A percentile compares a stretch with the other conserved stretches of the same genome.
Evolutionary conservation across 1,139 yeast species (phyloP).

Genomic region (Geotrichum carabidarum): DNA sequence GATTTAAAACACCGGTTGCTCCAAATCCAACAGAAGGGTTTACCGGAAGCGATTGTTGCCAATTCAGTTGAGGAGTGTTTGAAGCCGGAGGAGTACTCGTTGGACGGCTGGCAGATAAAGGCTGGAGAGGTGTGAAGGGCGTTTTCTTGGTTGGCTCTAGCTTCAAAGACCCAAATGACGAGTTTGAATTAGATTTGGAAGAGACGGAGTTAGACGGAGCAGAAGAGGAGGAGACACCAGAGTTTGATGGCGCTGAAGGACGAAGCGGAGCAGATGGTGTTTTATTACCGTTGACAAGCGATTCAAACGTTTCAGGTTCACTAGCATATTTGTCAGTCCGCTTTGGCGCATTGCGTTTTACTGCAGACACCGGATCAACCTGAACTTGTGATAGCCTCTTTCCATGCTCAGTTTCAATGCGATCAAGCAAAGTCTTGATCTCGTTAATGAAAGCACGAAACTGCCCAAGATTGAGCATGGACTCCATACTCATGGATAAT

Average conservation of each 20-base stretch:
- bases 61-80: not conserved
- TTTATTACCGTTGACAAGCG: slow-evolving; percentile 17
- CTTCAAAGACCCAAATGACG: slow-evolving; percentile 29
- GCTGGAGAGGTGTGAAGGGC: not conserved
- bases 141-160: slow-evolving; percentile 13
- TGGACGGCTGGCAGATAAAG: not conserved
- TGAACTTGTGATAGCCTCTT: slow-evolving; percentile 24
- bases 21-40: not conserved
- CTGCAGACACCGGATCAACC: not conserved
- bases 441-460: slow-evolving; percentile 40
- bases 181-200: slow-evolving; percentile 31
- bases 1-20: not conserved
- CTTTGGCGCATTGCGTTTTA: not conserved
- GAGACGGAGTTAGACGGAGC: not conserved
- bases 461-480: slow-evolving; percentile 42
- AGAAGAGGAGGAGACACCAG: no score
- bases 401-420: slow-evolving; percentile 29
- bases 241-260: not conserved
- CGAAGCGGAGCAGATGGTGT: slow-evolving; percentile 2
- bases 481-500: slow-evolving; percentile 46
- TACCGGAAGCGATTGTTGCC: not conserved
- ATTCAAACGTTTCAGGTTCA: slow-evolving; percentile 15
- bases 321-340: not conserved
- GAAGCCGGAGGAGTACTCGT: slow-evolving; percentile 1
- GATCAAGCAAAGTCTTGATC: slow-evolving; percentile 34